Conservation (phyloP, 371 early-diverging fungal genomes). For the Mortierella sp. region DNA sequence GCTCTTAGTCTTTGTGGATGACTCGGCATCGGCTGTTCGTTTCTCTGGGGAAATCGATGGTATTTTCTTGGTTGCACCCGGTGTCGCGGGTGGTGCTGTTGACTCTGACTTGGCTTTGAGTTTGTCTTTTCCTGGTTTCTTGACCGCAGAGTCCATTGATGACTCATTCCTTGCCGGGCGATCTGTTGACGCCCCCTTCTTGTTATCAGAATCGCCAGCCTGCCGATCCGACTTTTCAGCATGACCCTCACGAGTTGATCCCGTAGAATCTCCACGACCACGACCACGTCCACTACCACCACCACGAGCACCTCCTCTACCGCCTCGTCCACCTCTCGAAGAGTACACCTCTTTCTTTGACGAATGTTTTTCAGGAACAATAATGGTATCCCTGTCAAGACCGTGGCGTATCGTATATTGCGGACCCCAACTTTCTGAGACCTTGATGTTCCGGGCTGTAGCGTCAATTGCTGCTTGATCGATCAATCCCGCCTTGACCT, state of each 20-base stretch:
- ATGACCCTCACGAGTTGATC: neutral
- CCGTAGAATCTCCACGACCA: neutral
- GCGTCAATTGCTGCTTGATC: conserved; percentile 23
- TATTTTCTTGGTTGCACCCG: neutral
- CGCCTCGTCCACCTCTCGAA: conserved; percentile 16
- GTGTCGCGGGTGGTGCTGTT: neutral
- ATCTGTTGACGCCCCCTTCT: neutral
- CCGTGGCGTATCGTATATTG: conserved; percentile 40
- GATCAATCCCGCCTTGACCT: conserved; percentile 42
- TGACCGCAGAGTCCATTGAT: too few species aligned
- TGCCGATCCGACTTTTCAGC: neutral
- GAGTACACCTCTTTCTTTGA: neutral
- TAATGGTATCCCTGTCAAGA: conserved; percentile 35
- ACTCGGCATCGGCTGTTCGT: neutral
- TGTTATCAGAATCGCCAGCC: neutral
- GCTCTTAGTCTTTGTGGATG: neutral
- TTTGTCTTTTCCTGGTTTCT: neutral
- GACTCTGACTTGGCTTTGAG: neutral
- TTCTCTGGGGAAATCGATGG: neutral
- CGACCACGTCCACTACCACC: conserved; percentile 30
- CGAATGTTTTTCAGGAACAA: conserved; percentile 25
- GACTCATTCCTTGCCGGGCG: neutral
- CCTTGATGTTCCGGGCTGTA: conserved; percentile 43
- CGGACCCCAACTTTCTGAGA: conserved; percentile 45
- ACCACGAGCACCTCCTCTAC: conserved; percentile 17